Evolutionary conservation across 768 basidiomycete species (phyloP).

Genomic region (Termitomyces sp.): DNA sequence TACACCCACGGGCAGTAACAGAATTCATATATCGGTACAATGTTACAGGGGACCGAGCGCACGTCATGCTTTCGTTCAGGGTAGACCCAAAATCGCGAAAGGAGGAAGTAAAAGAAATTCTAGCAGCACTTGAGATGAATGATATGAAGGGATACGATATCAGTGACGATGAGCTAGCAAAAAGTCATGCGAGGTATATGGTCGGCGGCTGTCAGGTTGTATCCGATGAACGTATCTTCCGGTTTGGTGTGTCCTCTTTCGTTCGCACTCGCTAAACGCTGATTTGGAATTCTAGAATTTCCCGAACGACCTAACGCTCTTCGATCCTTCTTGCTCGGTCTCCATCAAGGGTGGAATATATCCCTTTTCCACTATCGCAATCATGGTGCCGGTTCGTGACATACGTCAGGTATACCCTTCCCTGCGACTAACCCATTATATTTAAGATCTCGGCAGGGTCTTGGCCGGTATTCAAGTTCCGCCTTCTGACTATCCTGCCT

Average conservation of each 20-base stretch:
- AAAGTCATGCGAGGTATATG: constrained; percentile 92
- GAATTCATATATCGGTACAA: constrained; percentile 95
- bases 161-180: constrained; percentile 93
- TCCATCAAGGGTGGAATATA: constrained; percentile 90
- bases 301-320: constrained; percentile 93
- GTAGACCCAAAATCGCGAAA: constrained; percentile 58
- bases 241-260: constrained; percentile 71
- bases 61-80: constrained; percentile 90
- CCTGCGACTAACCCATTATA: constrained; percentile 5
- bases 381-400: constrained; percentile 83
- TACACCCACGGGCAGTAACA: constrained; percentile 89
- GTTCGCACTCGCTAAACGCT: constrained; percentile 1
- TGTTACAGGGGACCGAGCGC: constrained; percentile 63
- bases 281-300: constrained; percentile 60
- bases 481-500: constrained; percentile 57
- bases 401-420: neutral
- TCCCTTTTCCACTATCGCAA: constrained; percentile 98
- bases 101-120: constrained; percentile 61
- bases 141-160: constrained; percentile 89
- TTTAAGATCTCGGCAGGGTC: constrained; percentile 84
- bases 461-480: constrained; percentile 94
- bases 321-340: constrained; percentile 81
- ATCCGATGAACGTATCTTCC: constrained; percentile 81
- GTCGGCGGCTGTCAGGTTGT: constrained; percentile 82
- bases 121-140: constrained; percentile 54